Percentiles rank a stretch among this genome's conserved stretches.
Evolutionary conservation across 2,329 filamentous ascomycete species (phyloP).

Genomic region (Myriosclerotinia scirpicola): DNA sequence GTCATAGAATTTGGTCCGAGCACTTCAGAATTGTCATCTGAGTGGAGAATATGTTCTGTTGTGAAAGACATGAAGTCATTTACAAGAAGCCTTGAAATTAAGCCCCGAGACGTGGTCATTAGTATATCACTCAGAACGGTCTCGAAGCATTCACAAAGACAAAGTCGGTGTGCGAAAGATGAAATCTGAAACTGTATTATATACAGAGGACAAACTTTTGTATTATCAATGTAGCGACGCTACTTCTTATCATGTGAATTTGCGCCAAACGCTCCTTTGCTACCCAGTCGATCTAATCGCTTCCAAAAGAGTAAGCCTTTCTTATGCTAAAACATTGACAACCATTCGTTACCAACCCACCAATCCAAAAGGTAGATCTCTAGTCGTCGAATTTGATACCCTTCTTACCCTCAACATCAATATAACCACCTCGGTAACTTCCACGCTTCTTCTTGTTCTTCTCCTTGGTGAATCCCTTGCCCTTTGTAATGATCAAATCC

Average conservation of each 20-base stretch:
- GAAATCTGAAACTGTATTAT: background rate
- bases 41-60: background rate
- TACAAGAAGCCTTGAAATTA: constrained; percentile 8
- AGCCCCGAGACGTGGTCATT: background rate
- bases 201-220: constrained; percentile 19
- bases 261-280: constrained; percentile 24
- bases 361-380: constrained; percentile 28
- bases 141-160: background rate
- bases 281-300: constrained; percentile 15
- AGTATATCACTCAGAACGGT: background rate
- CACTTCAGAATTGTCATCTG: background rate
- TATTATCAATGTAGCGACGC: constrained; percentile 19
- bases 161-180: background rate
- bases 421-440: constrained; percentile 82
- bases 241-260: constrained; percentile 17
- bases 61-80: background rate
- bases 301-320: constrained; percentile 10
- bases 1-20: background rate
- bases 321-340: constrained; percentile 4
- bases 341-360: background rate
- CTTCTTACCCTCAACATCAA: constrained; percentile 79
- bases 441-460: constrained; percentile 99
- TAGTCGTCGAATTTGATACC: constrained; percentile 95
- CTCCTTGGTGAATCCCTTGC: constrained; percentile 98
- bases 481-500: constrained; percentile 85